Conservation (phyloP, 352 stramenopile species). For the Phytophthora pseudosyringae region DNA sequence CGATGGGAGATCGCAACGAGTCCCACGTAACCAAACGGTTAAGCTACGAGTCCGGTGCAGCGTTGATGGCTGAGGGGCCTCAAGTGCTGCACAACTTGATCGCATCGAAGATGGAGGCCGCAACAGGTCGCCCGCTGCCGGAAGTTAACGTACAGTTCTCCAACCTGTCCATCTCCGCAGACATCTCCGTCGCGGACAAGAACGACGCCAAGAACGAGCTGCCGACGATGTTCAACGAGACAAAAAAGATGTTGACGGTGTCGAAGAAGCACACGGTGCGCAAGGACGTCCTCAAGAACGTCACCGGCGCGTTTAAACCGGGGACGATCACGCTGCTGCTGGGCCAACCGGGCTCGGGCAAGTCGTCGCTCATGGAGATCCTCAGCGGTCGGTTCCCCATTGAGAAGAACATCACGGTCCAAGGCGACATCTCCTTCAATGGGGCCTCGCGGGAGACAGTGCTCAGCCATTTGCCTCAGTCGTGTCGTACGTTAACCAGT, state of each 20-base stretch:
- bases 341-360: constrained; percentile 18
- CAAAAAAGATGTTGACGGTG: constrained; percentile 27
- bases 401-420: constrained; percentile 32
- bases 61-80: constrained; percentile 30
- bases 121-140: constrained; percentile 30
- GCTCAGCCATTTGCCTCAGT: constrained; percentile 20
- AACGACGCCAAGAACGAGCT: constrained; percentile 32
- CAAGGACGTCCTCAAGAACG: constrained; percentile 39
- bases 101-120: constrained; percentile 25
- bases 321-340: constrained; percentile 28
- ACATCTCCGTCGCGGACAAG: constrained; percentile 31
- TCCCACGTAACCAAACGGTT: constrained; percentile 11
- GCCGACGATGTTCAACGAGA: constrained; percentile 40
- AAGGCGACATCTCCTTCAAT: constrained; percentile 31
- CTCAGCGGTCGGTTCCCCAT: constrained; percentile 28
- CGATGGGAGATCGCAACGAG: constrained; percentile 9
- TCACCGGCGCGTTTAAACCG: constrained; percentile 22
- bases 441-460: background rate
- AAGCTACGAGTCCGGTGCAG: constrained; percentile 21
- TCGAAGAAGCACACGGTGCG: constrained; percentile 28
- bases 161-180: constrained; percentile 22
- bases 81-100: constrained; percentile 37
- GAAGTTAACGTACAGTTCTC: constrained; percentile 41
- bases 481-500: constrained; percentile 29
- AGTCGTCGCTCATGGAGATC: constrained; percentile 26